Percentiles rank a stretch among this genome's conserved stretches.
Evolutionary conservation across 2,329 filamentous ascomycete genomes (phyloP).

Genomic region (Paradendryphiella salina): DNA sequence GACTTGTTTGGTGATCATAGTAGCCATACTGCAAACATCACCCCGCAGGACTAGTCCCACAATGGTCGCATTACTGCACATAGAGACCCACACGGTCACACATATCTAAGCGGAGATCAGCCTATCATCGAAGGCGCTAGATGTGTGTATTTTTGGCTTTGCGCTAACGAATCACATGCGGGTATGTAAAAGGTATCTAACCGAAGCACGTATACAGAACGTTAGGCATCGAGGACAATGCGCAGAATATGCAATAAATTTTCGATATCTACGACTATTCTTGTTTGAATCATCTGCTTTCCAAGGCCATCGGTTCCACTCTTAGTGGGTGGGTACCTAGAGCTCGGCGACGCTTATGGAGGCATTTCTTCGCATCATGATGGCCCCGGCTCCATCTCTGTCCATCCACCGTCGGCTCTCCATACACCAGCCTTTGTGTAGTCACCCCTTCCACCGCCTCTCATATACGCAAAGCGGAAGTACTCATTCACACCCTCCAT

Average conservation of each 20-base stretch:
- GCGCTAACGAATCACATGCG: neutral
- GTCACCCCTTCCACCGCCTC: conserved; percentile 66
- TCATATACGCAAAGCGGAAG: conserved; percentile 76
- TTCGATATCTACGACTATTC: no score
- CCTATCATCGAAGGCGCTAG: no score
- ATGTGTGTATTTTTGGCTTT: neutral
- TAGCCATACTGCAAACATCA: no score
- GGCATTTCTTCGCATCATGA: conserved; percentile 1
- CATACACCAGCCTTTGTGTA: conserved; percentile 77
- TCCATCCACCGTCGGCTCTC: conserved; percentile 67
- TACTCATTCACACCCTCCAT: conserved; percentile 62
- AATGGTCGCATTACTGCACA: no score
- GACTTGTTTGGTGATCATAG: no score
- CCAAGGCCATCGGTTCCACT: no score
- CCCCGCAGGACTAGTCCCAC: no score
- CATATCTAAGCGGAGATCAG: no score
- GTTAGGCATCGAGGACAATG: neutral
- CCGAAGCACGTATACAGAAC: no score
- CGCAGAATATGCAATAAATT: neutral
- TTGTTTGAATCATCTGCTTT: no score
- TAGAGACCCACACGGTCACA: no score
- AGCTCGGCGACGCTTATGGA: neutral
- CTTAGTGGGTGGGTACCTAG: neutral
- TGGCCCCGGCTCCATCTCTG: conserved; percentile 65
- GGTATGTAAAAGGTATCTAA: neutral